Base-by-base conservation (phyloP, 345 rosid genomes). In the Lumnitzera racemosa region DNA sequence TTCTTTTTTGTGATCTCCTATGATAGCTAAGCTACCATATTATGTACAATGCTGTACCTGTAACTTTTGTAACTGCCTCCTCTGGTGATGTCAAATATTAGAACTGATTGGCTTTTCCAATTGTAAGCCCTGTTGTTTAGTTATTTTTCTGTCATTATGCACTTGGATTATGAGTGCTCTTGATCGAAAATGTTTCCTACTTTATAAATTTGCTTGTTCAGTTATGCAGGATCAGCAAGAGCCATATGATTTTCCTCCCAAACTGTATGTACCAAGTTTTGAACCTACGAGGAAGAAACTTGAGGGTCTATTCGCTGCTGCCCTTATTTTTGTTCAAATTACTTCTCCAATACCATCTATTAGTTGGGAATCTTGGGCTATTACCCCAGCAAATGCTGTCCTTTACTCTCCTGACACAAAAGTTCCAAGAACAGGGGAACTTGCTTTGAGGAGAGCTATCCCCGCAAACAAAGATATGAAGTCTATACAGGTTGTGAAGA, bases 391-490 rank as follows among this genome's bases (percentile, higher is more conserved):
- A 58, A 73, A 81, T 46, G 96, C 88, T 4, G 85, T 90, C 71
- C 91, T 90, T 64, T 90, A 81, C 50, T 88, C 94, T 72, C 97
- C 94, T 0, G 89, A 85, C 70, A 90, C 96, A 14, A 88, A 88
- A 74, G 85, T 92, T 61, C 96, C 94, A 56, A 87, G 96, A 79
- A 89, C 91, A 5, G 96, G 98, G 63, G 96, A 89, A 65, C 96
- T 89, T 77, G 96, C 96, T 66, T 63, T 87, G n/a, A 81, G 96
- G 70, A 68, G 81, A 58, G 96, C 96, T 55, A 92, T 92, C 71
- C 96, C 96, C 3, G 96, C 98, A 43, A 89, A 92, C 69, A 64
- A 82, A 55, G 84, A 78, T 78, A 89, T 92, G 98, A 92, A 87
- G 76, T 59, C 88, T 49, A 80, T 87, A 60, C 90, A 92, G 94